Percentiles rank a stretch among this genome's conserved stretches.
Evolutionary conservation across 495 filamentous ascomycete genomes (phyloP).

Genomic region (Corynascus novoguineensis): DNA sequence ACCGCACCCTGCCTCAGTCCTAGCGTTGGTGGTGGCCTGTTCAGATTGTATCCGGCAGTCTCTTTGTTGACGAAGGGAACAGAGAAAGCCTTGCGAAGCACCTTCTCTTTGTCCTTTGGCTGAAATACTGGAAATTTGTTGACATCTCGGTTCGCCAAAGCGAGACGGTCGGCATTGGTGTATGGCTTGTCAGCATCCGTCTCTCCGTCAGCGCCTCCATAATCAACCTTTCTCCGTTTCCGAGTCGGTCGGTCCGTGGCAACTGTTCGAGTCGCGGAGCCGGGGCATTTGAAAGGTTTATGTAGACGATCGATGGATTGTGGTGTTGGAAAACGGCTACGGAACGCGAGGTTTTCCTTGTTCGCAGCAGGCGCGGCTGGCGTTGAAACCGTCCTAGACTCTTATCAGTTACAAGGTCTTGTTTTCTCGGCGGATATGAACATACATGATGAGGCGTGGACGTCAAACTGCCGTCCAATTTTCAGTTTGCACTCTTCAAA

Average conservation of each 20-base stretch:
- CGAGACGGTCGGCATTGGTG: slow-evolving; percentile 81
- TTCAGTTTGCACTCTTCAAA: not conserved
- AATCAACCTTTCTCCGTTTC: slow-evolving; percentile 86
- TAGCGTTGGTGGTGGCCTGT: slow-evolving; percentile 75
- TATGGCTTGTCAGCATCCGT: slow-evolving; percentile 73
- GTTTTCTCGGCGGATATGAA: no score
- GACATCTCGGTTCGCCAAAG: slow-evolving; percentile 78
- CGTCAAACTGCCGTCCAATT: not conserved
- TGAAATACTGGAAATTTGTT: slow-evolving; percentile 90
- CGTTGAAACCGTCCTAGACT: slow-evolving; percentile 8
- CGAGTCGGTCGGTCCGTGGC: slow-evolving; percentile 75
- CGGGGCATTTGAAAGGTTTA: slow-evolving; percentile 91
- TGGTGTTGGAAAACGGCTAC: slow-evolving; percentile 38
- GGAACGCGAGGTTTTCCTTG: slow-evolving; percentile 26
- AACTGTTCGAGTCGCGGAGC: slow-evolving; percentile 63
- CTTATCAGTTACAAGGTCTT: not conserved
- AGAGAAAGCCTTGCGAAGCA: slow-evolving; percentile 76
- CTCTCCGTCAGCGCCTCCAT: slow-evolving; percentile 72
- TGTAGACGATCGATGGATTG: slow-evolving; percentile 62
- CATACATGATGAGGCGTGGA: not conserved
- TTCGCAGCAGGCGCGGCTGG: slow-evolving; percentile 23
- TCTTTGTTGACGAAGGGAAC: slow-evolving; percentile 84
- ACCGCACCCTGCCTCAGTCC: slow-evolving; percentile 77
- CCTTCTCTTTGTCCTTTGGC: slow-evolving; percentile 75
- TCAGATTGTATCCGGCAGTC: slow-evolving; percentile 62